Conservation (phyloP, 371 early-diverging fungal species). For the Mucor racemosus region DNA sequence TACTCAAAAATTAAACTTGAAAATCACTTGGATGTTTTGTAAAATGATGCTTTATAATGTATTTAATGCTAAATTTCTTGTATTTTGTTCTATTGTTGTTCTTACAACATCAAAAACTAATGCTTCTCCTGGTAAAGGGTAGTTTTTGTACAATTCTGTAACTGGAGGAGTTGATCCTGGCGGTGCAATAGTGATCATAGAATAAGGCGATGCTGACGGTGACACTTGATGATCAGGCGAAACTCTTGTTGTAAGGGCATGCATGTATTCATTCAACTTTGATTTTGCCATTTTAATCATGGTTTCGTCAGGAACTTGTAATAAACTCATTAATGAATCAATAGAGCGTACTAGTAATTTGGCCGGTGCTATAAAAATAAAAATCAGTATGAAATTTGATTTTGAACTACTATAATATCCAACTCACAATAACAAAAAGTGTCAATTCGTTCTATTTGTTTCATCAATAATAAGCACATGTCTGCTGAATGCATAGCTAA, state of each 20-base stretch:
- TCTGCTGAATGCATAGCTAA: constrained; percentile 16
- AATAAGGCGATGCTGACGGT: constrained; percentile 2
- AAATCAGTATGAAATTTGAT: too few species aligned
- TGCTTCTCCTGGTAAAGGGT: constrained; percentile 25
- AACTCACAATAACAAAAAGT: constrained; percentile 24
- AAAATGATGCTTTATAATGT: neutral
- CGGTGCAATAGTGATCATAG: neutral
- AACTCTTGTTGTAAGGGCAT: neutral
- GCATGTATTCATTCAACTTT: constrained; percentile 18
- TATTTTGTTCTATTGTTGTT: neutral
- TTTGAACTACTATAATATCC: neutral
- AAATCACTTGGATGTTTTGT: too few species aligned
- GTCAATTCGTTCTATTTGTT: constrained; percentile 3
- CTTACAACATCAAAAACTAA: constrained; percentile 21
- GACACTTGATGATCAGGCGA: constrained; percentile 20
- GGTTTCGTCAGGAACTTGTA: neutral
- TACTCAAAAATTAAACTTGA: too few species aligned
- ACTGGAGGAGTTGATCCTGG: neutral
- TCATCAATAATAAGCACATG: constrained; percentile 1
- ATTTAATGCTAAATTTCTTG: neutral
- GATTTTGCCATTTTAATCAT: constrained; percentile 2
- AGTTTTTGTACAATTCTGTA: constrained; percentile 22
- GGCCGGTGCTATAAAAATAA: constrained; percentile 8
- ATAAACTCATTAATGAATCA: constrained; percentile 17
- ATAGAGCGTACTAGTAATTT: constrained; percentile 16